phyloP scores from a whole-genome alignment of 225 moss, liverwort and hornwort species.

The Thuidium tamariscinum region DNA sequence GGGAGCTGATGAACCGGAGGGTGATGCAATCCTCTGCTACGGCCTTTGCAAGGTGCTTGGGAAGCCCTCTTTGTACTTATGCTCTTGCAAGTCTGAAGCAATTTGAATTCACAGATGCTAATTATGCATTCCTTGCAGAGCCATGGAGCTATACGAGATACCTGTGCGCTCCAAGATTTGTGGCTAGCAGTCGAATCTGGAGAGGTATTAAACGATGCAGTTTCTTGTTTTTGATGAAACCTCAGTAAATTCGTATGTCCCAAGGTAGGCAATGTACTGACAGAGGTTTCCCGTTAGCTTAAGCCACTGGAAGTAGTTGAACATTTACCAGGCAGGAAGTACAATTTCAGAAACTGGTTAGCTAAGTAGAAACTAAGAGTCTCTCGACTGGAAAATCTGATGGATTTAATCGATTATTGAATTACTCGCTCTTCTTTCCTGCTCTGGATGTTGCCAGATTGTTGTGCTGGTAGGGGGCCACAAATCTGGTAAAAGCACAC shows the following conservation, averaged over 20 bases:
- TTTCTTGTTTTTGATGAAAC: neutral
- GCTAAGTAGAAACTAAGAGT: neutral
- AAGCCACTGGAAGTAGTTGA: neutral
- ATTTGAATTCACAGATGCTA: neutral
- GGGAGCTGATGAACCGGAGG: slow-evolving; percentile 70
- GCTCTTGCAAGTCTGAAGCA: neutral
- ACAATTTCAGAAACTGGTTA: neutral
- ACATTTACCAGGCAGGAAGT: neutral
- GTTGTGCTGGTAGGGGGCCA: slow-evolving; percentile 78
- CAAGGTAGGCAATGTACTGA: neutral
- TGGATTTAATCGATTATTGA: neutral
- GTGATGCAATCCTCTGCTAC: slow-evolving; percentile 69
- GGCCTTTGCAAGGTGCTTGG: slow-evolving; percentile 63
- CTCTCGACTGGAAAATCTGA: neutral
- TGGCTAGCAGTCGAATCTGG: slow-evolving; percentile 81
- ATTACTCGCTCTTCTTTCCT: neutral
- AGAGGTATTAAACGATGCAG: slow-evolving; percentile 36
- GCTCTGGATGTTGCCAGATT: slow-evolving; percentile 30
- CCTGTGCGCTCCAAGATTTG: slow-evolving; percentile 52
- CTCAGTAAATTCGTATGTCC: neutral
- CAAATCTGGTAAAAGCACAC: slow-evolving; percentile 70
- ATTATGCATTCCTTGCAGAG: slow-evolving; percentile 32
- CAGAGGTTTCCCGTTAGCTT: neutral
- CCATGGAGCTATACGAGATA: slow-evolving; percentile 25
- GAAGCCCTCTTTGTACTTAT: neutral